Evolutionary conservation across 2,329 filamentous ascomycete genomes (phyloP), one percentile per base, ranked within the genome.

Genomic region (Metarhizium anisopliae): DNA sequence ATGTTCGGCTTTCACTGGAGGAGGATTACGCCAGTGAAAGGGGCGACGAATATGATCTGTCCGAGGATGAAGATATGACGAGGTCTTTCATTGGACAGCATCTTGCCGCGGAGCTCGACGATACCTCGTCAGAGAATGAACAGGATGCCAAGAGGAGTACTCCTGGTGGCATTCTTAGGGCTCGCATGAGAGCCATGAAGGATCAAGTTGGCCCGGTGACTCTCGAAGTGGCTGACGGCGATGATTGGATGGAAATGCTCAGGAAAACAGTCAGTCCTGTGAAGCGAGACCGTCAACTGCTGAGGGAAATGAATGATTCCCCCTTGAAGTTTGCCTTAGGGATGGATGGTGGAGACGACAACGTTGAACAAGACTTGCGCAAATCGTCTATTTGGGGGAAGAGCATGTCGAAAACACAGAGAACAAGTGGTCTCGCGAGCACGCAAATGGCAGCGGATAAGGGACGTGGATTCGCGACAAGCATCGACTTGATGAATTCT

Each of bases 401-500:
- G 55, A 72, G 66, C 47, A 59, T 63, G 18, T 61, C 61, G 49
- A 67, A 66, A 57, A 56, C 63, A 16, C 65, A 67, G 50, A 66
- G 61, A 59, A 58, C 62, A 57, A 63, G 67, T 55, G 64, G 62
- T 45, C 59, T 66, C 50, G 64, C 66, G 49, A 66, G 63, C 58
- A 64, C 62, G 47, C 66, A 74, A 55, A 55, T 68, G 55, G 66
- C 64, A 36, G 61, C 67, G 62, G 70, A 73, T 43, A 79, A 82
- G 62, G 77, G 80, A 54, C 82, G 83, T 60, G 86, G 87, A 1
- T 93, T 96, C 70, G 82, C 85, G 20, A 96, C 88, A 20, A 92
- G 89, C 66, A 95, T 97, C 73, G 94, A 96, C 75, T 77, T 96
- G 68, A 96, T 96, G 90, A 93, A 95, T 68, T 95, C 90, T 51